These are phyloP conservation scores for Annulohypoxylon stygium DNA, from an alignment of 495 filamentous ascomycete genomes.

Conservation along the genomic window DNA sequence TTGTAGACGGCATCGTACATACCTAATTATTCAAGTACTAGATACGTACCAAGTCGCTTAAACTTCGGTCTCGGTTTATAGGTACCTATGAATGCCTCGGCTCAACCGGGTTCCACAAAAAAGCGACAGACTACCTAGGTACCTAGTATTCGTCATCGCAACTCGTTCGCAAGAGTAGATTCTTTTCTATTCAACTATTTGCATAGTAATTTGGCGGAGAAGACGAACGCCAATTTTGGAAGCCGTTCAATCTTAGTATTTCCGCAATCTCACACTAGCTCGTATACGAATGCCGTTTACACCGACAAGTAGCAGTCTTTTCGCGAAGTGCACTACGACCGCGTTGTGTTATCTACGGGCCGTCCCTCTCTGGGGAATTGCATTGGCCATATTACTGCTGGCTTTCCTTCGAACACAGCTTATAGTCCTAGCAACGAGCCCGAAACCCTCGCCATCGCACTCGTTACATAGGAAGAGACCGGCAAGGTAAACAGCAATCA, in stretches of 20 bases:
- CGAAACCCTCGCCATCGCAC: not conserved
- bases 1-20: too few relatives aligned
- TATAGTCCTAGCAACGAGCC: slow-evolving; percentile 18
- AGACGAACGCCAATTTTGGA: not conserved
- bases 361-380: slow-evolving; percentile 58
- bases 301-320: slow-evolving; percentile 32
- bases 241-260: too few relatives aligned
- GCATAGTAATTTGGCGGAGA: not conserved
- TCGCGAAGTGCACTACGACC: slow-evolving; percentile 53
- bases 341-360: slow-evolving; percentile 56
- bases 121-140: not conserved
- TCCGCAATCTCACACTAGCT: not conserved
- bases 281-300: slow-evolving; percentile 43
- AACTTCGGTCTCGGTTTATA: not conserved
- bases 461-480: slow-evolving; percentile 3
- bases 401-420: slow-evolving; percentile 47
- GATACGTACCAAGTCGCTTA: not conserved
- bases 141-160: slow-evolving; percentile 2
- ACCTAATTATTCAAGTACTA: not conserved
- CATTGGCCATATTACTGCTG: slow-evolving; percentile 50
- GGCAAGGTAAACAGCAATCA: slow-evolving; percentile 34
- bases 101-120: not conserved
- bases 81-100: not conserved
- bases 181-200: not conserved
- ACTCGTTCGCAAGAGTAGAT: not conserved